phyloP scores from a whole-genome alignment of 257 asterid genomes.

The Asclepias syriaca region DNA sequence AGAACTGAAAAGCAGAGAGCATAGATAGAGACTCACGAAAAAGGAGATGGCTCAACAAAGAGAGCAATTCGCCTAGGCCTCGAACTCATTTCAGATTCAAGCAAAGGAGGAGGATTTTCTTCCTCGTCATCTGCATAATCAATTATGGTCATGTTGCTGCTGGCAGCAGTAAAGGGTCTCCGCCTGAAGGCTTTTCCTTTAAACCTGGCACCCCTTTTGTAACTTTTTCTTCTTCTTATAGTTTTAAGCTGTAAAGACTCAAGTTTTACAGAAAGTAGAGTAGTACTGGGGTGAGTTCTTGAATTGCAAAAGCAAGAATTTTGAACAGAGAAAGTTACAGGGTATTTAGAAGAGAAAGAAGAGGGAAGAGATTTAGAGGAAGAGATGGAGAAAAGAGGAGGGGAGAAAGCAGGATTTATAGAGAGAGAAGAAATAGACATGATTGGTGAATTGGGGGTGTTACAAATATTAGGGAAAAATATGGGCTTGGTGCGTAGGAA shows the following conservation, averaged over 20 bases:
- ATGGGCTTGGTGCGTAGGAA: neutral
- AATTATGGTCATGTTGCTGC: conserved; percentile 37
- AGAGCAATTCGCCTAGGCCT: conserved; percentile 90
- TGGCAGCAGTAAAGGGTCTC: conserved; percentile 35
- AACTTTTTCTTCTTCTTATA: neutral
- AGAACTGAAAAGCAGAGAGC: neutral
- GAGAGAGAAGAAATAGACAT: conserved; percentile 48
- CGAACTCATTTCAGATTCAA: conserved; percentile 56
- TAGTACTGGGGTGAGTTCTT: conserved; percentile 35
- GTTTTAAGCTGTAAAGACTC: conserved; percentile 15
- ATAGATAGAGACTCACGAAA: conserved; percentile 60
- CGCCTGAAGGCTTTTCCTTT: conserved; percentile 15
- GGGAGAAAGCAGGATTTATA: conserved; percentile 38
- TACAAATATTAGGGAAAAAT: conserved; percentile 13
- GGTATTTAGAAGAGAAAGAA: conserved; percentile 9
- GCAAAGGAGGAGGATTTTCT: conserved; percentile 52
- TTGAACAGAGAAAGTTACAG: neutral
- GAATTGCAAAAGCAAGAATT: conserved; percentile 31
- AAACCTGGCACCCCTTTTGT: conserved; percentile 15
- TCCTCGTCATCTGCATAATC: conserved; percentile 49
- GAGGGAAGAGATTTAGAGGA: conserved; percentile 15
- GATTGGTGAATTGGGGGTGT: conserved; percentile 19
- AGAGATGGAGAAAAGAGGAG: conserved; percentile 29
- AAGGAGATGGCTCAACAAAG: conserved; percentile 98
- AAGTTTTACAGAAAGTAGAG: conserved; percentile 26